Conservation (phyloP, 73 alveolate genomes). For the Paraurostyla sp. region DNA sequence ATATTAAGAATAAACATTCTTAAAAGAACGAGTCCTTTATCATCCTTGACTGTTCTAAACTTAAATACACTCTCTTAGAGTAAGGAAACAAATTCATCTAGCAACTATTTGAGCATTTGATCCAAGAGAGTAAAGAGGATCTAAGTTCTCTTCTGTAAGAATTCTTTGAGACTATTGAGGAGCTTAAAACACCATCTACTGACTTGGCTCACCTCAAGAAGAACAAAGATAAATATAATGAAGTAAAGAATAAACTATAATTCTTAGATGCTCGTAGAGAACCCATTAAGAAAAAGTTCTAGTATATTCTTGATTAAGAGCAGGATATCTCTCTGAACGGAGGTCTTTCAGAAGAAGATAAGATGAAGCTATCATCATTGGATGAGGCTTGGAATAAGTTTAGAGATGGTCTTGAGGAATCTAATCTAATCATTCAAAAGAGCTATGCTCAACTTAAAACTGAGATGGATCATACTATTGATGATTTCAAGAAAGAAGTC, state of each 20-base stretch:
- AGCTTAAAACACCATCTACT: conserved; percentile 69
- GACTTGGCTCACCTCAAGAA: conserved; percentile 81
- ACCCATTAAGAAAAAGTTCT: conserved; percentile 88
- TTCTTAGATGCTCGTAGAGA: conserved; percentile 81
- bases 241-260: conserved; percentile 81
- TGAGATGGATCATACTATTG: conserved; percentile 84
- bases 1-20: conserved; percentile 60
- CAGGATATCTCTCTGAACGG: conserved; percentile 54
- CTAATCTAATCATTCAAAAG: conserved; percentile 79
- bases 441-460: conserved; percentile 77
- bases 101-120: conserved; percentile 53
- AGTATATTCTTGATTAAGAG: conserved; percentile 67
- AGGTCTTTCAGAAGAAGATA: conserved; percentile 74
- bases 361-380: conserved; percentile 49
- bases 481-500: conserved; percentile 90
- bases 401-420: conserved; percentile 83
- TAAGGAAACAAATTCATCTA: conserved; percentile 68
- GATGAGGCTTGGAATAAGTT: conserved; percentile 88
- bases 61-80: conserved; percentile 59
- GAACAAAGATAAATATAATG: conserved; percentile 79
- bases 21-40: conserved; percentile 63
- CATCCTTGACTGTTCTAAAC: conserved; percentile 64
- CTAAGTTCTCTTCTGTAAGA: conserved; percentile 71
- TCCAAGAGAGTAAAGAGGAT: conserved; percentile 79
- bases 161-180: conserved; percentile 71